phyloP scores from a whole-genome alignment of 2,329 filamentous ascomycete species.

The Microdochium paspali region DNA sequence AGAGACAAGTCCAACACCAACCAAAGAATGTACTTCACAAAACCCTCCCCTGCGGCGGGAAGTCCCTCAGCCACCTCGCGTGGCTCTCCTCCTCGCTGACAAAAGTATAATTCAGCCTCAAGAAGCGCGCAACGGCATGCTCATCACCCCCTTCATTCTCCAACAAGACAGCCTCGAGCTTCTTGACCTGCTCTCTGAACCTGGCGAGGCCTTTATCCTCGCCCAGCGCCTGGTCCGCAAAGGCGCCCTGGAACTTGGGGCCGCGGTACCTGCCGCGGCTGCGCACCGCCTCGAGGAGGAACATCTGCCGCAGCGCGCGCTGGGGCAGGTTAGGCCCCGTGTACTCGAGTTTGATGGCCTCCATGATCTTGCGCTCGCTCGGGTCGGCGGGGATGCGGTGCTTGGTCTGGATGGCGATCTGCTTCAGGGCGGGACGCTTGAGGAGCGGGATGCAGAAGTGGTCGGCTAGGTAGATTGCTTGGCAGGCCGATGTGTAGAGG shows the following conservation, averaged over 20 bases:
- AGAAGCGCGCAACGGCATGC: background rate
- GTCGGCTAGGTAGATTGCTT: background rate
- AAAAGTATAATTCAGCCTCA: background rate
- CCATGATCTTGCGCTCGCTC: background rate
- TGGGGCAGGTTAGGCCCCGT: background rate
- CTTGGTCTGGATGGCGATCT: background rate
- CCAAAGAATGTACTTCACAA: background rate
- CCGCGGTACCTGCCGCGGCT: background rate
- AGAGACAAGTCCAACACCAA: too few relatives aligned
- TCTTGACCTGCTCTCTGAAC: background rate
- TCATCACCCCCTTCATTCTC: background rate
- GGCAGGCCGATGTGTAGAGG: background rate
- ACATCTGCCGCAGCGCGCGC: background rate
- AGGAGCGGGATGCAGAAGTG: background rate
- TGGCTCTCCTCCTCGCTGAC: background rate
- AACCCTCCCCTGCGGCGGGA: background rate
- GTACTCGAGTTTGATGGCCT: background rate
- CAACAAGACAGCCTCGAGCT: background rate
- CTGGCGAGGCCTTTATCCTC: background rate
- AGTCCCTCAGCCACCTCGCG: background rate
- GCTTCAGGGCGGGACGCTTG: background rate
- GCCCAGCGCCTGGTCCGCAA: background rate
- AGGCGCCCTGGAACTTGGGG: background rate
- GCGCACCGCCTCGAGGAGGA: background rate
- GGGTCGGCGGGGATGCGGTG: background rate